These are phyloP conservation scores for Aspergillus funiculosus DNA, from an alignment of 495 filamentous ascomycete genomes.

Conservation along the genomic window DNA sequence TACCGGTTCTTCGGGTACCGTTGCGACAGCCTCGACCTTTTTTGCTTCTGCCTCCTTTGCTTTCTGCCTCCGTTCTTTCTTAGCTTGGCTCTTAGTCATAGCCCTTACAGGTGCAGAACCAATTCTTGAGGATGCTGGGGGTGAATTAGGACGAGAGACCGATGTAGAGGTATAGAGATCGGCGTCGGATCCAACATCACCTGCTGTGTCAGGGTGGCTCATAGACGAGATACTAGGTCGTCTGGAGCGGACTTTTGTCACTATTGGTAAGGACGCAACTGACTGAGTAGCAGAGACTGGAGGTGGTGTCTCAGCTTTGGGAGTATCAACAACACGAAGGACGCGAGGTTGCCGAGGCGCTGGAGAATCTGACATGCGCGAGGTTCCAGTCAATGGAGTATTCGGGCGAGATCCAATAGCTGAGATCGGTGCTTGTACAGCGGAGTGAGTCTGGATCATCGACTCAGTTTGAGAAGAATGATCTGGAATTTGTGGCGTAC, in stretches of 20 bases:
- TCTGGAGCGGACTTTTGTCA: slow-evolving; percentile 45
- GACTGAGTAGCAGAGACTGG: slow-evolving; percentile 33
- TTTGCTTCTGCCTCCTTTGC: slow-evolving; percentile 60
- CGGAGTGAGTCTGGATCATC: slow-evolving; percentile 13
- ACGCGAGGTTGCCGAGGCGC: slow-evolving; percentile 45
- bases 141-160: slow-evolving; percentile 78
- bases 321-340: slow-evolving; percentile 64
- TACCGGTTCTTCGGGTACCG: slow-evolving; percentile 51
- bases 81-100: slow-evolving; percentile 86
- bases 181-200: slow-evolving; percentile 71
- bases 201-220: slow-evolving; percentile 71
- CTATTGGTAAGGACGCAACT: slow-evolving; percentile 35
- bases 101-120: slow-evolving; percentile 69
- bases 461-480: slow-evolving; percentile 22
- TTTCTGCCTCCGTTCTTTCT: slow-evolving; percentile 70
- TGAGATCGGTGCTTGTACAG: slow-evolving; percentile 19
- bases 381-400: slow-evolving; percentile 34
- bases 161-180: slow-evolving; percentile 72
- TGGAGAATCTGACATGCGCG: slow-evolving; percentile 46
- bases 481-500: slow-evolving; percentile 18
- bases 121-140: slow-evolving; percentile 66
- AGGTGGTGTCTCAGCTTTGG: slow-evolving; percentile 59
- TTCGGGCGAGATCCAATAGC: slow-evolving; percentile 33
- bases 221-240: slow-evolving; percentile 55
- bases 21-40: slow-evolving; percentile 49